Conservation (phyloP, 768 basidiomycete genomes). For the Cystobasidium tubakii region DNA sequence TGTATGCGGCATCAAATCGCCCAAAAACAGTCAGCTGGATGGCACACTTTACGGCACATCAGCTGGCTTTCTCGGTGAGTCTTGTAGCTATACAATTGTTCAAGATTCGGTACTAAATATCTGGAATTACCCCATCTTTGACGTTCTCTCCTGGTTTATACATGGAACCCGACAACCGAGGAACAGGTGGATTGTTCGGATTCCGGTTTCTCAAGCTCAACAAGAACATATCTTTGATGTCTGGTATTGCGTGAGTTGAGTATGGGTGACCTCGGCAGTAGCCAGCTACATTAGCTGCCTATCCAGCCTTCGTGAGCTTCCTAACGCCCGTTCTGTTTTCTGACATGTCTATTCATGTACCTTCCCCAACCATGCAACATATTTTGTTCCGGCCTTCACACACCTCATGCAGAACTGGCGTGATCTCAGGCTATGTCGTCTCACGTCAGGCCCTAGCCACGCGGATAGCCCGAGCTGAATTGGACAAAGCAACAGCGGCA, state of each 20-base stretch:
- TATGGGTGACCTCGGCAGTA: not conserved
- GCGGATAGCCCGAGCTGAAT: constrained; percentile 19
- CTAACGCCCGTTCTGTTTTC: too few relatives aligned
- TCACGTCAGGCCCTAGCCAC: constrained; percentile 18
- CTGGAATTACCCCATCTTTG: not conserved
- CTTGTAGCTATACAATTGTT: not conserved
- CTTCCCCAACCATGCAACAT: not conserved
- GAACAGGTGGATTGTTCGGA: constrained; percentile 24
- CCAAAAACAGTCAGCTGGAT: constrained; percentile 1
- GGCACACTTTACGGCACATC: constrained; percentile 19
- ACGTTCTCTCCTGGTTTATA: too few relatives aligned
- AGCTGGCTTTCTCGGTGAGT: constrained; percentile 26
- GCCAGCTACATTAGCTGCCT: too few relatives aligned
- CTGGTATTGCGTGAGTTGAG: constrained; percentile 18
- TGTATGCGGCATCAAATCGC: not conserved
- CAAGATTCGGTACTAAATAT: not conserved
- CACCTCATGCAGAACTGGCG: constrained; percentile 33
- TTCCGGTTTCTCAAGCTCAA: constrained; percentile 34
- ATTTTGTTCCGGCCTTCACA: too few relatives aligned
- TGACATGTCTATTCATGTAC: not conserved
- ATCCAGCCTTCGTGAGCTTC: too few relatives aligned
- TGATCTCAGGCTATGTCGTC: constrained; percentile 33
- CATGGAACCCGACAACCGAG: too few relatives aligned
- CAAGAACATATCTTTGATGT: constrained; percentile 33
- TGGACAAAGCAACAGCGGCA: not conserved